A percentile compares a stretch with the other conserved stretches of the same genome.
Conservation (phyloP, 2,329 filamentous ascomycete genomes). For the Lasiodiplodia hormozganensis region DNA sequence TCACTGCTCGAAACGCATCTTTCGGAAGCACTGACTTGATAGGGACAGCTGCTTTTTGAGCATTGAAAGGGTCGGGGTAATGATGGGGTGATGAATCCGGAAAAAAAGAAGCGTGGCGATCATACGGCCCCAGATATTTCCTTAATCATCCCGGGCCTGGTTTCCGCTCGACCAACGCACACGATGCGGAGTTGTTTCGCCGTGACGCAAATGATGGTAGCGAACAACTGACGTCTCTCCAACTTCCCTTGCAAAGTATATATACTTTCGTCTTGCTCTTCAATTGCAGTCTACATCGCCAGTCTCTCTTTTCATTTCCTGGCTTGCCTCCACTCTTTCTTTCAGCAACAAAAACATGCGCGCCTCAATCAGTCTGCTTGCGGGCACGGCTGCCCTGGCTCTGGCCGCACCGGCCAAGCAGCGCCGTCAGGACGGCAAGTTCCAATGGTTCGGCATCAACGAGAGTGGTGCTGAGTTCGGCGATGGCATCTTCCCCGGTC, state of each 20-base stretch:
- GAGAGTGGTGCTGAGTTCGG: slow-evolving; percentile 72
- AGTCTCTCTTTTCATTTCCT: slow-evolving; percentile 1
- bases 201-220: slow-evolving; percentile 13
- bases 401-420: slow-evolving; percentile 31
- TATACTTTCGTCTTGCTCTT: neutral
- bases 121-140: slow-evolving; percentile 13
- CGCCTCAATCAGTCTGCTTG: slow-evolving; percentile 32
- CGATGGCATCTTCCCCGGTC: slow-evolving; percentile 61
- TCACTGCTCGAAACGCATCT: neutral
- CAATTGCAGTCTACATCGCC: neutral
- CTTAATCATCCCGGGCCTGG: slow-evolving; percentile 21
- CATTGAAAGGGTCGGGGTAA: neutral
- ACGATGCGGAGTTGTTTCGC: slow-evolving; percentile 7
- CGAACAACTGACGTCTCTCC: neutral
- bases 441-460: slow-evolving; percentile 55
- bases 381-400: slow-evolving; percentile 32
- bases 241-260: neutral
- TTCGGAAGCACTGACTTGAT: neutral
- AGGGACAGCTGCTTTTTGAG: neutral
- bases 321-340: neutral
- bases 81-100: neutral
- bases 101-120: slow-evolving; percentile 9
- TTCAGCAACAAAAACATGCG: slow-evolving; percentile 31
- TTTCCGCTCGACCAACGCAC: slow-evolving; percentile 2
- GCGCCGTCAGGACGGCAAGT: slow-evolving; percentile 21